A percentile compares a stretch with the other conserved stretches of the same genome.
These are phyloP conservation scores for Fraxinus platypoda DNA, from an alignment of 305 asterid species.

Conservation along the genomic window DNA sequence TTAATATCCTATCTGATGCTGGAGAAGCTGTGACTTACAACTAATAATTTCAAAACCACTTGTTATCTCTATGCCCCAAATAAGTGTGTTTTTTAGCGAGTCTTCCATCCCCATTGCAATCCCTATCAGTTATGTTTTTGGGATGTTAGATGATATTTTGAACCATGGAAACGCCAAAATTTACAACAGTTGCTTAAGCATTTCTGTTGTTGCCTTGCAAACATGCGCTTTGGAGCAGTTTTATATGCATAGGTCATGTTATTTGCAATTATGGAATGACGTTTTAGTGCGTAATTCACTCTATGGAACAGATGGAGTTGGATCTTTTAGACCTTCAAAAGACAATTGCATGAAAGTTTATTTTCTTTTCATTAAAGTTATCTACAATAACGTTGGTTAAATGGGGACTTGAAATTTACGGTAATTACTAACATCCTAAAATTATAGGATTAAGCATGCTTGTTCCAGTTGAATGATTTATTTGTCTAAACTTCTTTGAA, in stretches of 20 bases:
- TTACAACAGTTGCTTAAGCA: not conserved
- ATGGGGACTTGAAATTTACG: not conserved
- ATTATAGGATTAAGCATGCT: not conserved
- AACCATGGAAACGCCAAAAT: not conserved
- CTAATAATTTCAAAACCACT: not conserved
- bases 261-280: not conserved
- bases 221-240: not conserved
- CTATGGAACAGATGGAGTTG: not conserved
- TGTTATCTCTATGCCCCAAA: not conserved
- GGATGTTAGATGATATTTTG: not conserved
- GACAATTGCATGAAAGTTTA: not conserved
- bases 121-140: not conserved
- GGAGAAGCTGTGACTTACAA: not conserved
- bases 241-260: not conserved
- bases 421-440: not conserved
- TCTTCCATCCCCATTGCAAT: not conserved
- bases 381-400: not conserved
- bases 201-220: not conserved
- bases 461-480: not conserved
- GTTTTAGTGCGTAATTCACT: not conserved
- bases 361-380: not conserved
- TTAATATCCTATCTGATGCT: not conserved
- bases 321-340: conserved; percentile 6
- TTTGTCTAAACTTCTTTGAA: not conserved
- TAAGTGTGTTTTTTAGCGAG: not conserved